A percentile compares a stretch with the other conserved stretches of the same genome.
These are phyloP conservation scores for Tetradesmus obliquus DNA, from an alignment of 139 green algal genomes.

Conservation along the genomic window DNA sequence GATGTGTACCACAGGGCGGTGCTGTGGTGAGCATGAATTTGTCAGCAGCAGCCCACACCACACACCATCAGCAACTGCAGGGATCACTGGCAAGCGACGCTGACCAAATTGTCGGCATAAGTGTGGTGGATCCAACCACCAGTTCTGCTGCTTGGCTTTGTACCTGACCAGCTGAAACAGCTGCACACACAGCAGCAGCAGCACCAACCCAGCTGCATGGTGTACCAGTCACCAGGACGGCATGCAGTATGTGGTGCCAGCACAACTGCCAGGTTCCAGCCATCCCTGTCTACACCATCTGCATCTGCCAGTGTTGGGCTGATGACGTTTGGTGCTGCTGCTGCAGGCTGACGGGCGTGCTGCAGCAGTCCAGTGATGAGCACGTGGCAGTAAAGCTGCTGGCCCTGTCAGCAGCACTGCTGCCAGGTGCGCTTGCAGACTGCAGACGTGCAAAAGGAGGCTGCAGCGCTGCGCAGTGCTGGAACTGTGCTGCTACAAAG, in stretches of 20 bases:
- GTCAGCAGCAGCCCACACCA: not conserved
- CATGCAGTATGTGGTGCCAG: not conserved
- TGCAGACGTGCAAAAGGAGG: too few species aligned
- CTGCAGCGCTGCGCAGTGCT: too few species aligned
- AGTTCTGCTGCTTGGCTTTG: too few species aligned
- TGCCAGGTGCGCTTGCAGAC: not conserved
- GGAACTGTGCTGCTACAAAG: too few species aligned
- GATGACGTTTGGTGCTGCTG: not conserved
- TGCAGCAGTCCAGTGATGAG: slow-evolving; percentile 25
- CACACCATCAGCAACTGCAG: not conserved
- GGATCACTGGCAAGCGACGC: too few species aligned
- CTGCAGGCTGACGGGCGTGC: not conserved
- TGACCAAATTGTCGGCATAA: too few species aligned
- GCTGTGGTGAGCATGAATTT: not conserved
- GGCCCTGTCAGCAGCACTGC: not conserved
- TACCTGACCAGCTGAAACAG: too few species aligned
- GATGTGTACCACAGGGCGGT: not conserved
- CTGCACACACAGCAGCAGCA: too few species aligned
- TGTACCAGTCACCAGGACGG: not conserved
- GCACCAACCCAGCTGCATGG: not conserved
- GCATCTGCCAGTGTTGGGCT: not conserved
- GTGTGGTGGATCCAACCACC: too few species aligned
- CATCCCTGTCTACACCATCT: not conserved
- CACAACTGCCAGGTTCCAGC: not conserved
- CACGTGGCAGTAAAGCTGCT: slow-evolving; percentile 21